Percentiles rank a stretch among this genome's conserved stretches.
Conservation (phyloP, 805 yeast genomes). For the Suhomyces sp. region DNA sequence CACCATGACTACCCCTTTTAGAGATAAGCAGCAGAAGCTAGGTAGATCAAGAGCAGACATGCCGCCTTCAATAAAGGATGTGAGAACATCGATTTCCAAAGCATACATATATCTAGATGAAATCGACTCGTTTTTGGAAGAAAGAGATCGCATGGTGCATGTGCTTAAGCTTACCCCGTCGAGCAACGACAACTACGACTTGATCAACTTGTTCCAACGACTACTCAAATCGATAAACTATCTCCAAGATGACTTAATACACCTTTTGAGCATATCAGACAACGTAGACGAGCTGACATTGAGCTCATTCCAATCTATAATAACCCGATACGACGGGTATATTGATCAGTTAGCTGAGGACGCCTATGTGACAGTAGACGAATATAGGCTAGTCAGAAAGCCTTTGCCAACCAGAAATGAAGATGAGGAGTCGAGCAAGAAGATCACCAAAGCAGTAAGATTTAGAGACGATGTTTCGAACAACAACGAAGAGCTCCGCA, state of each 20-base stretch:
- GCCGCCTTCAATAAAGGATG: constrained; percentile 16
- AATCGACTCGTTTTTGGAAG: constrained; percentile 31
- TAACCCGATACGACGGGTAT: constrained; percentile 17
- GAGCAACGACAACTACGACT: constrained; percentile 36
- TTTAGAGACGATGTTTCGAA: constrained; percentile 28
- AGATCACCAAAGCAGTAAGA: constrained; percentile 31
- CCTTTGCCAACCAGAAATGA: constrained; percentile 5
- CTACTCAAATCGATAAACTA: constrained; percentile 26
- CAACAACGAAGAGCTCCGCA: constrained; percentile 18
- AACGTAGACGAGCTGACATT: constrained; percentile 1
- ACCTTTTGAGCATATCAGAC: not conserved
- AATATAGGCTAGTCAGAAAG: constrained; percentile 22
- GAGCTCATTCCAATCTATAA: constrained; percentile 9
- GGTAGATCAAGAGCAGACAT: not conserved
- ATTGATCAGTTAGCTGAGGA: constrained; percentile 22
- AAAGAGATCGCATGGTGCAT: constrained; percentile 27
- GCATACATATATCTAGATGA: constrained; percentile 21
- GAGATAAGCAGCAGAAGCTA: constrained; percentile 1
- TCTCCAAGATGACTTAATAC: constrained; percentile 26
- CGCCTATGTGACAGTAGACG: constrained; percentile 27
- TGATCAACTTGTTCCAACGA: constrained; percentile 27
- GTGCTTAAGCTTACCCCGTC: constrained; percentile 37
- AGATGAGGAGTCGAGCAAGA: constrained; percentile 4
- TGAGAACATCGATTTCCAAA: constrained; percentile 18
- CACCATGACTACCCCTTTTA: not conserved